phyloP scores from a whole-genome alignment of 192 early-diverging fungal species.

The Pilaira anomala region DNA sequence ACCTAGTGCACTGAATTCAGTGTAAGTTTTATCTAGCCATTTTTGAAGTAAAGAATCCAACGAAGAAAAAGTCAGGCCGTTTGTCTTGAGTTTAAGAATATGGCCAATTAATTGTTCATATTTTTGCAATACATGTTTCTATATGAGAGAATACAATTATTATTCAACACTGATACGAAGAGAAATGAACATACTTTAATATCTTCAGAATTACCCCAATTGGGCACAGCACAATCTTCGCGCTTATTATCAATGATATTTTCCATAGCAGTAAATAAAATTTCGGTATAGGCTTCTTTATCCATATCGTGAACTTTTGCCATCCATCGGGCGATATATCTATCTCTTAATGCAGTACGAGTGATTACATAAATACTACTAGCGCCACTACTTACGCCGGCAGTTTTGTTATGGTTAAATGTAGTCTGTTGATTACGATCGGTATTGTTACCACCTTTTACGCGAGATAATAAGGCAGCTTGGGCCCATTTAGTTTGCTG shows the following conservation, averaged over 20 bases:
- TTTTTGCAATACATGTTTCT: slow-evolving; percentile 34
- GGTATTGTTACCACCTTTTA: slow-evolving; percentile 5
- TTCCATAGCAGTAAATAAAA: slow-evolving; percentile 41
- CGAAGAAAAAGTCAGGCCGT: slow-evolving; percentile 41
- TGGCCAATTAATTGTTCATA: slow-evolving; percentile 40
- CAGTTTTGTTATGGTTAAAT: neutral
- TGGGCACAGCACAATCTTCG: slow-evolving; percentile 21
- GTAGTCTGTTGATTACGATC: slow-evolving; percentile 15
- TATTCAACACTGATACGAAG: neutral
- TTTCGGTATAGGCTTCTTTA: slow-evolving; percentile 30
- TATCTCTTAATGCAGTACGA: slow-evolving; percentile 43
- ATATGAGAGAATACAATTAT: neutral
- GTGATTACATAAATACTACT: slow-evolving; percentile 47
- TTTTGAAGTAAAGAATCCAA: slow-evolving; percentile 39
- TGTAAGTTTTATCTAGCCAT: slow-evolving; percentile 44
- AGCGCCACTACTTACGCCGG: slow-evolving; percentile 30
- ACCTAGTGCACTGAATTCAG: slow-evolving; percentile 23
- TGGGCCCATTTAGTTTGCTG: slow-evolving; percentile 23
- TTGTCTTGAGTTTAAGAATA: slow-evolving; percentile 44
- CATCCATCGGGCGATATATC: slow-evolving; percentile 51
- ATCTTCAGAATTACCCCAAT: slow-evolving; percentile 2
- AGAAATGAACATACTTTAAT: neutral
- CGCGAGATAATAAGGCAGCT: slow-evolving; percentile 11
- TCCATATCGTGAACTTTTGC: slow-evolving; percentile 43
- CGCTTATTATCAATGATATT: slow-evolving; percentile 41